Base-by-base conservation (phyloP, 1,284 basidiomycete species). In the Sporisorium iseilematis-ciliati region DNA sequence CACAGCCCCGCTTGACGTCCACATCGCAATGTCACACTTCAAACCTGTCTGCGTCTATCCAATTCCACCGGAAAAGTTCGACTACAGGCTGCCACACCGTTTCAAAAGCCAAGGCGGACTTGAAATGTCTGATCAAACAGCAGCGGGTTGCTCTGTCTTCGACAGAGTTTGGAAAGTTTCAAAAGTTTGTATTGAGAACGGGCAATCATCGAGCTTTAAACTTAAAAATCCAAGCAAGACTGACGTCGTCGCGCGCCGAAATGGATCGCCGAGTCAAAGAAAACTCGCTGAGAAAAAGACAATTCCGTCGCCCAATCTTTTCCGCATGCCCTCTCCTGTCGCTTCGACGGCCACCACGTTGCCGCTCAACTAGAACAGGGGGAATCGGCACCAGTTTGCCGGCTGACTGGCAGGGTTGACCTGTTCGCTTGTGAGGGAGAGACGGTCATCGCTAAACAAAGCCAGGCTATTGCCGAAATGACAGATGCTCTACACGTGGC, bases 191-290 rank as follows among this genome's bases (percentile, higher is more conserved):
- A 33, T 33, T 33, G 7, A 12, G 11, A 45, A 45, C 8, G 46
- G 5, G 18, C 4, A 14, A 7, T 16, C 14, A 6, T 51, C 7
- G 33, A 51, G 33, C 43, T 46, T 48, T n/a, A 25, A 12, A 35
- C 25, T 46, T 23, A 5, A 7, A 18, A 18, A 33, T 7, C 12
- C n/a, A 45, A 14, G 31, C 42, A 16, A 14, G 7, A 33, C 38
- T 56, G 54, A 56, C 54, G 43, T 56, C 43, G 43, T 56, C 31
- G 54, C 43, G 31, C 54, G 8, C 25, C 20, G 20, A 23, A 41
- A 35, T 35, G 40, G 33, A n/a, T 56, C 42, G 43, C 54, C 54
- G 42, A 21, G 18, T 41, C 10, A 53, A 53, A 20, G 35, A 38
- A 38, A 38, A 38, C 35, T 33, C 25, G 14, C 23, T 26, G 11